Percentiles rank a stretch among this genome's conserved stretches.
These are phyloP conservation scores for Eimeria acervulina DNA, from an alignment of 169 alveolate genomes.

Conservation along the genomic window DNA sequence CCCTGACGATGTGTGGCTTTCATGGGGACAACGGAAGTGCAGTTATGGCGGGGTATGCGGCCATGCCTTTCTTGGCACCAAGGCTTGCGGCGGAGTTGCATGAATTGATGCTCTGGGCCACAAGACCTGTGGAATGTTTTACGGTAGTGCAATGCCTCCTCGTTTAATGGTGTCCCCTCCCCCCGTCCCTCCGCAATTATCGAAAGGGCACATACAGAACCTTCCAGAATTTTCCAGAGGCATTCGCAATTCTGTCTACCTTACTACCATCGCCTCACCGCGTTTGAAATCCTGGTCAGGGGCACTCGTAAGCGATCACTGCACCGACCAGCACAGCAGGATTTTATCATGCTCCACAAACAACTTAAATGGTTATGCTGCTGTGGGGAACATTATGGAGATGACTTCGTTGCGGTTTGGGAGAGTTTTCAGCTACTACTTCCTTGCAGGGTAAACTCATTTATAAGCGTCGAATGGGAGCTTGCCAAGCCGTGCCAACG, in stretches of 20 bases:
- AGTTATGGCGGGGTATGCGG: neutral
- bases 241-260: neutral
- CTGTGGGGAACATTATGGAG: neutral
- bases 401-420: neutral
- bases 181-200: neutral
- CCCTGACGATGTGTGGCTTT: no score
- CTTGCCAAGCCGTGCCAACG: no score
- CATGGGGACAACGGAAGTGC: neutral
- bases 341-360: neutral
- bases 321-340: neutral
- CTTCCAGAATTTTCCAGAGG: neutral
- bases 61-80: neutral
- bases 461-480: neutral
- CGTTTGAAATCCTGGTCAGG: neutral
- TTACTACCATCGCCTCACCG: neutral
- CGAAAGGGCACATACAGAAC: neutral
- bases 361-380: neutral
- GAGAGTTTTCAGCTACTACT: neutral
- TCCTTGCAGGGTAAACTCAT: neutral
- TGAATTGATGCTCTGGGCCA: no score
- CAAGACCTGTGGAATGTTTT: no score
- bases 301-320: neutral
- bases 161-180: neutral
- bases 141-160: no score
- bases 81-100: no score